phyloP scores from a whole-genome alignment of 1,284 basidiomycete species.

The Testicularia cyperi region DNA sequence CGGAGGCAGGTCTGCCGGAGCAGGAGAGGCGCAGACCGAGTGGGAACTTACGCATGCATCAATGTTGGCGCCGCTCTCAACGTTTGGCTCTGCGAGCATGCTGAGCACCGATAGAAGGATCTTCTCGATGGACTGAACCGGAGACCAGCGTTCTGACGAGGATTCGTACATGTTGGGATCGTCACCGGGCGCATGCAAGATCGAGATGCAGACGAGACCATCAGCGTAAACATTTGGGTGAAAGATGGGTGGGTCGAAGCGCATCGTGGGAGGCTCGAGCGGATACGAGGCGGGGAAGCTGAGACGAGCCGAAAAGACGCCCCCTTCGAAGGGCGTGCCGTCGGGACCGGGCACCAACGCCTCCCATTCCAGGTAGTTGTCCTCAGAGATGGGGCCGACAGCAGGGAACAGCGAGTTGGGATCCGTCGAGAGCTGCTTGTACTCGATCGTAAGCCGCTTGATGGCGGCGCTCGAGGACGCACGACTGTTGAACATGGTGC shows the following conservation, averaged over 20 bases:
- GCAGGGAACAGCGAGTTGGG: slow-evolving; percentile 57
- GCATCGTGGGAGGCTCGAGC: slow-evolving; percentile 69
- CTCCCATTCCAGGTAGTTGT: slow-evolving; percentile 98
- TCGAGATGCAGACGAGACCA: slow-evolving; percentile 96
- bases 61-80: slow-evolving; percentile 96
- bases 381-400: slow-evolving; percentile 81
- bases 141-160: slow-evolving; percentile 95
- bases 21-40: background rate
- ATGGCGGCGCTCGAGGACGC: slow-evolving; percentile 48
- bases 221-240: slow-evolving; percentile 97
- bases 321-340: slow-evolving; percentile 97
- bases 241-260: slow-evolving; percentile 92
- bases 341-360: slow-evolving; percentile 93
- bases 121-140: slow-evolving; percentile 95
- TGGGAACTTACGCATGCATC: slow-evolving; percentile 65
- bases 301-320: slow-evolving; percentile 88
- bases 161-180: slow-evolving; percentile 74
- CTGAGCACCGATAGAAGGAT: slow-evolving; percentile 87
- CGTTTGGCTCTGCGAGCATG: slow-evolving; percentile 99
- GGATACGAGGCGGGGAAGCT: slow-evolving; percentile 67
- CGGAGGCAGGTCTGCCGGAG: too few relatives aligned
- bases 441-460: slow-evolving; percentile 59
- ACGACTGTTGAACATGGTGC: slow-evolving; percentile 42
- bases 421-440: slow-evolving; percentile 58
- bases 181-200: slow-evolving; percentile 94